A percentile compares a stretch with the other conserved stretches of the same genome.
Evolutionary conservation across 305 asterid genomes (phyloP).

Genomic region (Stenogyne calaminthoides): DNA sequence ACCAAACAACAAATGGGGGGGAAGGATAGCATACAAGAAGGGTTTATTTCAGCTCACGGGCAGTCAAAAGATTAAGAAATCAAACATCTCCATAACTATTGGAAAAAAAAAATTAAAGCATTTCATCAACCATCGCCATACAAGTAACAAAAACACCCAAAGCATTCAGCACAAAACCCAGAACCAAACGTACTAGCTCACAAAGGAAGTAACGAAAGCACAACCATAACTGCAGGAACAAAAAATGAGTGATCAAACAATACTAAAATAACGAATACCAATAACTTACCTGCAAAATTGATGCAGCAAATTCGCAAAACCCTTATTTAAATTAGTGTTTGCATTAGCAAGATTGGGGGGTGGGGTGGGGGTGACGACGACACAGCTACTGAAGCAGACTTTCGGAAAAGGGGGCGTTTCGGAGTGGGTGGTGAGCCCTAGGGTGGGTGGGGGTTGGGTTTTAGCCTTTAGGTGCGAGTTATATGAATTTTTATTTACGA

Average conservation of each 20-base stretch:
- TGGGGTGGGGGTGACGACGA: constrained; percentile 15
- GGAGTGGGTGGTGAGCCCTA: too few species aligned
- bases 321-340: constrained; percentile 21
- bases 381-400: constrained; percentile 11
- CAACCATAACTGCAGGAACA: not conserved
- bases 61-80: constrained; percentile 3
- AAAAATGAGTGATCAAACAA: constrained; percentile 29
- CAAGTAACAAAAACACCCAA: constrained; percentile 11
- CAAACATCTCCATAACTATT: constrained; percentile 13
- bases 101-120: constrained; percentile 12
- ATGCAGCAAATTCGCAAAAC: constrained; percentile 29
- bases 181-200: constrained; percentile 5
- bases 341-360: constrained; percentile 16
- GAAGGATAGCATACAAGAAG: constrained; percentile 6
- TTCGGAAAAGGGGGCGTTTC: constrained; percentile 21
- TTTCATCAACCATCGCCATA: constrained; percentile 20
- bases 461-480: constrained; percentile 42
- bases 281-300: constrained; percentile 32
- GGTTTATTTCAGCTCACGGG: not conserved
- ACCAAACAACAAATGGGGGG: not conserved
- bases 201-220: not conserved
- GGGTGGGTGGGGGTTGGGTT: too few species aligned
- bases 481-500: constrained; percentile 19
- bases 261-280: constrained; percentile 9
- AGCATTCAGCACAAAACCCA: constrained; percentile 21